These are phyloP conservation scores for Oryza glaberrima DNA, from an alignment of 176 grass and related monocot species.

Conservation along the genomic window DNA sequence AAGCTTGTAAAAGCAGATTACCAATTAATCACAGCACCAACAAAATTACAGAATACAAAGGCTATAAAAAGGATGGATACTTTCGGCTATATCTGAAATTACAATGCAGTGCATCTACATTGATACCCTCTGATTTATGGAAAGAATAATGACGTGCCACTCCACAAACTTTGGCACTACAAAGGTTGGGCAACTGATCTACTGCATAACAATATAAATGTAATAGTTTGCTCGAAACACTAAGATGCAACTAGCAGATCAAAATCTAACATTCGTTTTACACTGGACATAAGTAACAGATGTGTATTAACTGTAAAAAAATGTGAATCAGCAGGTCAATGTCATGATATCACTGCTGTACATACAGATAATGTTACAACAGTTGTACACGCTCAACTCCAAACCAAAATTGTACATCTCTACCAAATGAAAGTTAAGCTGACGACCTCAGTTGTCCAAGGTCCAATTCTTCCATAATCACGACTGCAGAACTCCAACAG, in stretches of 20 bases:
- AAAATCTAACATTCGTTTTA: slow-evolving; percentile 8
- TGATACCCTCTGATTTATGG: background rate
- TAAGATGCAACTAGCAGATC: background rate
- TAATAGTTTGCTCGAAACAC: background rate
- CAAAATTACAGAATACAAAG: background rate
- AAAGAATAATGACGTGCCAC: background rate
- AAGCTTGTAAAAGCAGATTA: background rate
- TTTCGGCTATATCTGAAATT: background rate
- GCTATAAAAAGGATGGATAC: background rate
- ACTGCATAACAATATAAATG: background rate
- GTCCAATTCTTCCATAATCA: slow-evolving; percentile 30
- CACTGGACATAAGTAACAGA: background rate
- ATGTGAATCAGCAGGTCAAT: background rate
- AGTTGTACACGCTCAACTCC: background rate
- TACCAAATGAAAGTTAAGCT: background rate
- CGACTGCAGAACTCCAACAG: background rate
- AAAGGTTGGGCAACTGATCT: background rate
- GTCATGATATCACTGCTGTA: slow-evolving; percentile 17
- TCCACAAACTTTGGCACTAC: background rate
- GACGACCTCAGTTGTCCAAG: slow-evolving; percentile 20
- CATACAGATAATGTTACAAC: slow-evolving; percentile 38
- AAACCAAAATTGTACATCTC: slow-evolving; percentile 52
- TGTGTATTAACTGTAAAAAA: background rate
- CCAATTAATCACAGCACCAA: background rate
- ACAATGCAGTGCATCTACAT: background rate